phyloP scores from a whole-genome alignment of 2,329 filamentous ascomycete species.

The Torrubiella hemipterigena region DNA sequence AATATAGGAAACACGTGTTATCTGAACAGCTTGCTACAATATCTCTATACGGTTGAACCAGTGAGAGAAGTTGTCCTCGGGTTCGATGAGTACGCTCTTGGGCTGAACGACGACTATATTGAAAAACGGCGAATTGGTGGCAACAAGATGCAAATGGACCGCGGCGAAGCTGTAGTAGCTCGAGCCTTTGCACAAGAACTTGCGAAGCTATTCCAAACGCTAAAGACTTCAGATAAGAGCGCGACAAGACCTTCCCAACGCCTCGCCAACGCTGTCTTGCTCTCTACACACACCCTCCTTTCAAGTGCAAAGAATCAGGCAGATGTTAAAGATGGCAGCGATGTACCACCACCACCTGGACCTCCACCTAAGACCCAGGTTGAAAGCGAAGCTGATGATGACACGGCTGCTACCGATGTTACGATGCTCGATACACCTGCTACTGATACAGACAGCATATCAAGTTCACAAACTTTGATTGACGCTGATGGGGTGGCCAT shows the following conservation, averaged over 20 bases:
- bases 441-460: constrained; percentile 29
- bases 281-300: constrained; percentile 32
- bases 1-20: constrained; percentile 99
- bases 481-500: constrained; percentile 23
- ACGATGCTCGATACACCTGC: background rate
- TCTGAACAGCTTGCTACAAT: constrained; percentile 90
- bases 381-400: constrained; percentile 6
- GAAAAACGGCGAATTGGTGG: constrained; percentile 64
- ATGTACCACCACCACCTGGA: constrained; percentile 37
- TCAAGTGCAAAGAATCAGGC: constrained; percentile 16
- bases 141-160: constrained; percentile 34
- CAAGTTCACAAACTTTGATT: constrained; percentile 41
- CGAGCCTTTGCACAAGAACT: constrained; percentile 72
- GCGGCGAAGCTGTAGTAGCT: constrained; percentile 49
- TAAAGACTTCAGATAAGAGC: constrained; percentile 49
- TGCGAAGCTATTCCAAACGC: constrained; percentile 53
- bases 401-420: too few species aligned
- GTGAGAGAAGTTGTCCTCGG: constrained; percentile 71
- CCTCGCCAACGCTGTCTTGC: constrained; percentile 68
- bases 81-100: constrained; percentile 59
- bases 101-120: constrained; percentile 51
- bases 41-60: constrained; percentile 79
- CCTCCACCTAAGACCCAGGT: constrained; percentile 27
- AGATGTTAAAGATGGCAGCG: constrained; percentile 11
- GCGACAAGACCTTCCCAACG: constrained; percentile 63